Percentiles rank a stretch among this genome's conserved stretches.
phyloP scores from a whole-genome alignment of 345 rosid species.

The Brassica juncea region DNA sequence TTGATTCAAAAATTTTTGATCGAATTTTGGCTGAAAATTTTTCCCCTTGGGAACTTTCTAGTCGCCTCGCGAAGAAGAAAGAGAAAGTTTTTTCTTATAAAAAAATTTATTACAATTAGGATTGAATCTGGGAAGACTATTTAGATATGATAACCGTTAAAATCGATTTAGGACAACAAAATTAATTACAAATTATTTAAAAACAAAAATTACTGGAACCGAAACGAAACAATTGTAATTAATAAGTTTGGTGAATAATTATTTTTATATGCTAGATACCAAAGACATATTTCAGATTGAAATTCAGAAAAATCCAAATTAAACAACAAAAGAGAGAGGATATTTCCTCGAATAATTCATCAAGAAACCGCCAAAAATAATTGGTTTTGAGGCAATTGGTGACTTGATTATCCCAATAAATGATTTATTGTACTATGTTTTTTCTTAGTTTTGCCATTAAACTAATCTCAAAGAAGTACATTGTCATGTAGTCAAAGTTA shows the following conservation, averaged over 20 bases:
- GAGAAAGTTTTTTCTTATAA: no score
- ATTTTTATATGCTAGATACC: neutral
- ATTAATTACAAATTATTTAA: no score
- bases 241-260: neutral
- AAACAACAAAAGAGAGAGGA: slow-evolving; percentile 4
- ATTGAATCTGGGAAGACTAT: no score
- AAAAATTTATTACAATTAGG: no score
- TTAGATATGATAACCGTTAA: slow-evolving; percentile 36
- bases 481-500: slow-evolving; percentile 27
- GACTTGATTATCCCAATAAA: slow-evolving; percentile 45
- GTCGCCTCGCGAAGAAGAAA: no score
- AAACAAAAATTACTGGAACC: neutral
- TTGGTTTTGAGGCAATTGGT: slow-evolving; percentile 41
- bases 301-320: slow-evolving; percentile 25
- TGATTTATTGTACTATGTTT: slow-evolving; percentile 39
- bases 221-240: neutral
- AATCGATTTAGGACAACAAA: neutral
- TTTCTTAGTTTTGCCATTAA: slow-evolving; percentile 20
- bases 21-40: no score
- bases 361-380: slow-evolving; percentile 39
- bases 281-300: neutral
- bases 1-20: no score
- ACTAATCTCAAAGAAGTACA: slow-evolving; percentile 37
- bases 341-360: slow-evolving; percentile 41
- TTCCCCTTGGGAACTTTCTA: no score